phyloP scores from a whole-genome alignment of 805 yeast genomes.

The Schwanniomyces occidentalis region DNA sequence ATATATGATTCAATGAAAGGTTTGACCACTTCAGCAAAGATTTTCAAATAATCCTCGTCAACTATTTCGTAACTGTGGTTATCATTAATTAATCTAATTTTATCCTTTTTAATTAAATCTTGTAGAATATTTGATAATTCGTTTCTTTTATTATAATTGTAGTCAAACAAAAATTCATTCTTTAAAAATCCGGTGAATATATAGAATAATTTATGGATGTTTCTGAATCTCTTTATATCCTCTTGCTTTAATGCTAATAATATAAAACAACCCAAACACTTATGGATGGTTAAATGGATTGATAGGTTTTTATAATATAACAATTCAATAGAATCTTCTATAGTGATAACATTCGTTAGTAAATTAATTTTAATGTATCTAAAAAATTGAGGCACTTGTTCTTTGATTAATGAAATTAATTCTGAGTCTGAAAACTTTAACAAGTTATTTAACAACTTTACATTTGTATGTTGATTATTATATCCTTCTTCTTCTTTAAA shows the following conservation, averaged over 20 bases:
- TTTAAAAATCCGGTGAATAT: constrained; percentile 40
- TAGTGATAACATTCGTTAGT: constrained; percentile 20
- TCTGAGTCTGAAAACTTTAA: constrained; percentile 18
- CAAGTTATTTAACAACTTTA: constrained; percentile 19
- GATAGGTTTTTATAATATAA: constrained; percentile 58
- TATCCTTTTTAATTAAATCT: constrained; percentile 16
- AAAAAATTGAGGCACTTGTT: constrained; percentile 29
- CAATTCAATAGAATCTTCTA: constrained; percentile 54
- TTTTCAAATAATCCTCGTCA: constrained; percentile 22
- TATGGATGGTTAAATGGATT: constrained; percentile 54
- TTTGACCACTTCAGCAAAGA: constrained; percentile 28
- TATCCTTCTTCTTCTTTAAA: constrained; percentile 21
- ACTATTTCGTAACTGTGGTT: constrained; percentile 20
- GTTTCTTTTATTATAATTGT: constrained; percentile 32
- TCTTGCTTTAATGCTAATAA: constrained; percentile 11
- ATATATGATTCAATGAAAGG: constrained; percentile 37
- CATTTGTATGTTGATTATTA: constrained; percentile 21
- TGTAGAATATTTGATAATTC: constrained; percentile 28
- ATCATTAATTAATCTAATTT: constrained; percentile 14
- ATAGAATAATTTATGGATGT: constrained; percentile 28
- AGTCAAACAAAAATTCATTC: constrained; percentile 44
- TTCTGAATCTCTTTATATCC: constrained; percentile 7
- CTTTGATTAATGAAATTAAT: constrained; percentile 22
- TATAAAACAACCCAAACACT: constrained; percentile 46
- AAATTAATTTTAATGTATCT: constrained; percentile 24